Percentiles rank a stretch among this genome's conserved stretches.
These are phyloP conservation scores for Aspergillus saccharolyticus DNA, from an alignment of 495 filamentous ascomycete genomes.

Conservation along the genomic window DNA sequence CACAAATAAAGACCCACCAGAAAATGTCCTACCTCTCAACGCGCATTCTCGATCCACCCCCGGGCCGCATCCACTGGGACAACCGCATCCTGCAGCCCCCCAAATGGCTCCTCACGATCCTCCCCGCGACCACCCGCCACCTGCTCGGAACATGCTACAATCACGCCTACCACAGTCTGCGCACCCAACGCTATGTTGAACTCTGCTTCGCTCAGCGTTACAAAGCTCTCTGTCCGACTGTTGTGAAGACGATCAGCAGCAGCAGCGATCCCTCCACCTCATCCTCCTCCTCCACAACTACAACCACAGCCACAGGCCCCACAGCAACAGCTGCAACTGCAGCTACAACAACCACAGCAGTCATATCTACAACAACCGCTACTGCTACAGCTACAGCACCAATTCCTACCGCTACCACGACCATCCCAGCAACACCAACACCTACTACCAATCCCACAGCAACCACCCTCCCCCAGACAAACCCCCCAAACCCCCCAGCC, in stretches of 20 bases:
- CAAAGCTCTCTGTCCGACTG: conserved; percentile 17
- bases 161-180: conserved; percentile 5
- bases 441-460: too few relatives aligned
- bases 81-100: background rate
- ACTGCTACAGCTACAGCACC: too few relatives aligned
- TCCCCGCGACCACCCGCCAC: background rate
- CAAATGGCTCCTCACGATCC: background rate
- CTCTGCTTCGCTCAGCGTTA: conserved; percentile 12
- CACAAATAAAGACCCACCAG: background rate
- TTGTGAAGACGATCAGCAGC: too few relatives aligned
- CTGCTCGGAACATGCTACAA: background rate
- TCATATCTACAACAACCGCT: too few relatives aligned
- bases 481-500: too few relatives aligned
- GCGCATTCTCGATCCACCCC: background rate
- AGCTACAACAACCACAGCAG: too few relatives aligned
- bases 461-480: too few relatives aligned
- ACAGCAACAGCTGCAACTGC: too few relatives aligned
- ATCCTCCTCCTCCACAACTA: background rate
- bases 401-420: too few relatives aligned
- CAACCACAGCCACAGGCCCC: background rate
- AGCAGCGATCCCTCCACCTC: background rate
- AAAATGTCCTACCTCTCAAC: background rate
- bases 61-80: background rate
- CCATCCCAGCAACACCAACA: too few relatives aligned
- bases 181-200: conserved; percentile 12